Evolutionary conservation across 129 eudicot species (phyloP), one percentile per base, ranked within the genome.

Genomic region (Mikania micrantha): DNA sequence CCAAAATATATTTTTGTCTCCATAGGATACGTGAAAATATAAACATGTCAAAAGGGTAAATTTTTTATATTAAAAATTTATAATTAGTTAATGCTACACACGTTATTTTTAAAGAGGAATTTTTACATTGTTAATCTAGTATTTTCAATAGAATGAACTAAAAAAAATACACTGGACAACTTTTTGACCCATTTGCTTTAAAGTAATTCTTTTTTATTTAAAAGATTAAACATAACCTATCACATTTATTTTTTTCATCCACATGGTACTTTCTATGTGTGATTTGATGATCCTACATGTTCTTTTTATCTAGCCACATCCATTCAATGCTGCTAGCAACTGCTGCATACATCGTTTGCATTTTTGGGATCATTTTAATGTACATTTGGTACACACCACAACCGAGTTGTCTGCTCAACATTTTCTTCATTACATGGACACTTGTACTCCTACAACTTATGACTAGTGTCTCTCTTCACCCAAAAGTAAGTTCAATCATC

Each of bases 341-440:
- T 0, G 60, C 76, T 16, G 86, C 90, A 57, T 87, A 87, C 50
- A 75, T 87, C 15, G 70, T 87, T 15, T 84, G 85, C 68, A 77
- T 88, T 67, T 32, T 82, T 10, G 96, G 96, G 64, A 83, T 88
- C 56, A 88, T 88, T 44, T 75, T 85, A 49, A 80, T 88, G 91
- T 88, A 82, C 82, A 82, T 88, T 45, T 88, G 91, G 96, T 88
- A 88, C 70, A 80, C 96, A 5, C 96, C 96, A 52, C 79, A 85
- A 29, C 74, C 91, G 16, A 77, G 88, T 54, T 88, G 96, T 67
- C 71, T 88, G 15, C 82, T 88, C 27, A 88, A 88, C 67, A 85
- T 88, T 47, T 82, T 88, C 77, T 85, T 80, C 80, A 80, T 88
- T 76, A 80, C 96, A 63, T 88, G 88, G 88, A 88, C 96, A 0